A percentile compares a stretch with the other conserved stretches of the same genome.
Conservation (phyloP, 768 basidiomycete species). For the Bullera alba region DNA sequence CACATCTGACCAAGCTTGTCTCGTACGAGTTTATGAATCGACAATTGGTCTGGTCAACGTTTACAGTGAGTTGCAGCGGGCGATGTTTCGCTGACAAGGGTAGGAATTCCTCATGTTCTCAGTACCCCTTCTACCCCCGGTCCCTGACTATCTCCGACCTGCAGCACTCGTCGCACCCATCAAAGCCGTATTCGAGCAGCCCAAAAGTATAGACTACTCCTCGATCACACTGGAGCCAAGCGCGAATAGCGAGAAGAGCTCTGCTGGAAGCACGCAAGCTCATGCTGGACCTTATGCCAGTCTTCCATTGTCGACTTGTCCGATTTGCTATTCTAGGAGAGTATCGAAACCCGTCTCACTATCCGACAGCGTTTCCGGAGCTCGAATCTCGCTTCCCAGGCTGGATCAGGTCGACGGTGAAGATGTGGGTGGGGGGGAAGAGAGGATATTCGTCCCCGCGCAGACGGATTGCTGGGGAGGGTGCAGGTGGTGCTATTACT, state of each 20-base stretch:
- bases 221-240: constrained; percentile 8
- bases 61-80: constrained; percentile 62
- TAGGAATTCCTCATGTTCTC: constrained; percentile 94
- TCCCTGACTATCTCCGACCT: constrained; percentile 21
- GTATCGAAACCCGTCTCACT: constrained; percentile 51
- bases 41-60: constrained; percentile 98
- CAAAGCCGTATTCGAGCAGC: constrained; percentile 10
- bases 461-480: constrained; percentile 57
- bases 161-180: constrained; percentile 12
- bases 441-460: constrained; percentile 68
- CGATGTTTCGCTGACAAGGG: neutral
- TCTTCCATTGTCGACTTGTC: constrained; percentile 70
- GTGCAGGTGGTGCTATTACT: constrained; percentile 89
- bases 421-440: constrained; percentile 47
- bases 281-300: constrained; percentile 57
- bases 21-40: constrained; percentile 99
- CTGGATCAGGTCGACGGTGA: constrained; percentile 8
- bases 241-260: neutral
- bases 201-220: constrained; percentile 11
- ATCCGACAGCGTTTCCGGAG: constrained; percentile 34
- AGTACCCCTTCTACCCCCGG: constrained; percentile 72
- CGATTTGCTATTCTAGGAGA: constrained; percentile 59
- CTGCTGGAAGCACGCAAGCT: neutral
- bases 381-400: constrained; percentile 14
- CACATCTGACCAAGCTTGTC: constrained; percentile 68